phyloP scores from a whole-genome alignment of 163 green algal species.

The Scenedesmus sp. region DNA sequence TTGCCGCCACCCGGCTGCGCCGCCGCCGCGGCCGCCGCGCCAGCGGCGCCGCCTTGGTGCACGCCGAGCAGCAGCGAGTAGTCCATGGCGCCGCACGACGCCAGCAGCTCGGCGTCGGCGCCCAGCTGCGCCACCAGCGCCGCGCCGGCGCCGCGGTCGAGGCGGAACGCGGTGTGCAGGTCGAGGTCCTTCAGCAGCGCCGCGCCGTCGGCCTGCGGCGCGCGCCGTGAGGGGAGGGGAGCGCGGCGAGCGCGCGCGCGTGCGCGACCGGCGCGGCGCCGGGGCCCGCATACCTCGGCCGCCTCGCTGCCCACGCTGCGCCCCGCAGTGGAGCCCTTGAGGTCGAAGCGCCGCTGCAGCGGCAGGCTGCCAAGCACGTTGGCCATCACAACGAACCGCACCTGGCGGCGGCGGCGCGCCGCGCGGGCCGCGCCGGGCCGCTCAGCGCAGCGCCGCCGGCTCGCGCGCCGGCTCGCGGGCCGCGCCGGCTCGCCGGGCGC shows the following conservation, averaged over 20 bases:
- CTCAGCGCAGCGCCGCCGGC: too few species aligned
- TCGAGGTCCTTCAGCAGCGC: slow-evolving; percentile 95
- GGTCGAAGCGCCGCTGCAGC: slow-evolving; percentile 90
- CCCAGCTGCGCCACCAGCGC: slow-evolving; percentile 68
- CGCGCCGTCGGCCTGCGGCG: slow-evolving; percentile 33
- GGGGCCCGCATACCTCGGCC: not conserved
- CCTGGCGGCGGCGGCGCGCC: slow-evolving; percentile 55
- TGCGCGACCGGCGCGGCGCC: too few species aligned
- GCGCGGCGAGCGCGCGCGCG: too few species aligned
- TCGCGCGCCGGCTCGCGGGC: too few species aligned
- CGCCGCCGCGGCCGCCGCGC: too few species aligned
- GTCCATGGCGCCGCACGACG: slow-evolving; percentile 86
- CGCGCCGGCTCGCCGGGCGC: too few species aligned
- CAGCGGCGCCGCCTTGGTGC: slow-evolving; percentile 75
- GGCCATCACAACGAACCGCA: slow-evolving; percentile 97
- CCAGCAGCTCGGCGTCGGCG: slow-evolving; percentile 79
- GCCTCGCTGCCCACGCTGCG: slow-evolving; percentile 45
- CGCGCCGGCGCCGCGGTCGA: slow-evolving; percentile 64
- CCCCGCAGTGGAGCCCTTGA: slow-evolving; percentile 88
- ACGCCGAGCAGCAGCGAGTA: slow-evolving; percentile 96
- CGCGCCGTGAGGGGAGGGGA: not conserved
- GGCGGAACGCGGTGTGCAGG: slow-evolving; percentile 81
- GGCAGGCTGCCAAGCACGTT: slow-evolving; percentile 90
- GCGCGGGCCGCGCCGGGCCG: too few species aligned
- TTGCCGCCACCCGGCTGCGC: not conserved